Percentiles rank a stretch among this genome's conserved stretches.
These are phyloP conservation scores for Syzygium grande DNA, from an alignment of 345 rosid genomes.

Conservation along the genomic window DNA sequence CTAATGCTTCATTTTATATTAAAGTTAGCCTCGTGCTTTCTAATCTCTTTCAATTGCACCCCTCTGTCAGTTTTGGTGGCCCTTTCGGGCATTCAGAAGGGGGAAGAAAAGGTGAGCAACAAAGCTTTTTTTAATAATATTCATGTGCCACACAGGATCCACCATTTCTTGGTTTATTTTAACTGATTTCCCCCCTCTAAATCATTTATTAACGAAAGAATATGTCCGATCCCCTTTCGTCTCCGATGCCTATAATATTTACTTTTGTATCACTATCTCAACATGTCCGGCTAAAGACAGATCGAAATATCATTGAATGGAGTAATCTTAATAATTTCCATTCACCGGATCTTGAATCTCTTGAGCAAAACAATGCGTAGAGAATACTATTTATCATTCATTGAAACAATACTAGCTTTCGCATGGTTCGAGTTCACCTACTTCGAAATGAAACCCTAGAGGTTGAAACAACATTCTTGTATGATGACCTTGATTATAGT, in stretches of 20 bases:
- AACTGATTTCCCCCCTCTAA: not conserved
- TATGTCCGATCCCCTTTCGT: not conserved
- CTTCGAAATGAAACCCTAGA: not conserved
- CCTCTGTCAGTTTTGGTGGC: not conserved
- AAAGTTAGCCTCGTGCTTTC: not conserved
- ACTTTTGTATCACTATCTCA: not conserved
- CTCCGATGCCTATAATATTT: not conserved
- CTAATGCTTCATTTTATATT: not conserved
- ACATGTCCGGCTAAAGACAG: not conserved
- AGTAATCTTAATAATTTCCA: not conserved
- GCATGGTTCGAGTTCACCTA: not conserved
- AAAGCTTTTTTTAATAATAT: not conserved
- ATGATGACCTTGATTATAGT: not conserved
- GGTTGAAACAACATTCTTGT: not conserved
- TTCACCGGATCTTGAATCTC: not conserved
- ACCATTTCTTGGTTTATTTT: not conserved
- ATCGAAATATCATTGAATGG: not conserved
- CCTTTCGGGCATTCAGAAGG: not conserved
- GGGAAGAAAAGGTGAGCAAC: not conserved
- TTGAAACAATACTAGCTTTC: not conserved
- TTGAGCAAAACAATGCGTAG: rapidly evolving
- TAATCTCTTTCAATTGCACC: not conserved
- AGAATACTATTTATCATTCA: not conserved
- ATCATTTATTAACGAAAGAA: not conserved
- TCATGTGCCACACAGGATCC: not conserved